phyloP scores from a whole-genome alignment of 2,329 filamentous ascomycete genomes.

The Pseudogymnoascus verrucosus region DNA sequence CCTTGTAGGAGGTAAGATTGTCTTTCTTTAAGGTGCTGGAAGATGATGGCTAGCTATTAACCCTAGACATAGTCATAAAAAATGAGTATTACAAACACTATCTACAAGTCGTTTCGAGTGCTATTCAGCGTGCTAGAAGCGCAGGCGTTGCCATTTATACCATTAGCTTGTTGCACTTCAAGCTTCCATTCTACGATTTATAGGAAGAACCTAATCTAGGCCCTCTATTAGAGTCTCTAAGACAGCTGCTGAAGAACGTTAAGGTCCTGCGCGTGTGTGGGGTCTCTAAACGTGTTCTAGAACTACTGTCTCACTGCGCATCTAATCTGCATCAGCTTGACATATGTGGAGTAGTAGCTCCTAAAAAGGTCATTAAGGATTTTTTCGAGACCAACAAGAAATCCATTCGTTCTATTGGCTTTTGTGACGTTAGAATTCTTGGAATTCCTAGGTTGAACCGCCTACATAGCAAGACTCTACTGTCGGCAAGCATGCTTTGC shows the following conservation, averaged over 20 bases:
- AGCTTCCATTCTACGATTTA: slow-evolving; percentile 10
- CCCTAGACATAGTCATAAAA: slow-evolving; percentile 19
- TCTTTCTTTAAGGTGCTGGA: slow-evolving; percentile 8
- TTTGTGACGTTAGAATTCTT: background rate
- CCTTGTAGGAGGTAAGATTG: slow-evolving; percentile 8
- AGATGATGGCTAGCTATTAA: background rate
- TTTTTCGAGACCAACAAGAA: slow-evolving; percentile 12
- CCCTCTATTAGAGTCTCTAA: slow-evolving; percentile 12
- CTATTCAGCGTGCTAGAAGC: too few relatives aligned
- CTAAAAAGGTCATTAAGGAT: slow-evolving; percentile 7
- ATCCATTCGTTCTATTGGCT: background rate
- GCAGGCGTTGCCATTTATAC: too few relatives aligned
- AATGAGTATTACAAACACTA: slow-evolving; percentile 9
- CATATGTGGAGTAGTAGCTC: slow-evolving; percentile 7
- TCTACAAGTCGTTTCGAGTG: background rate
- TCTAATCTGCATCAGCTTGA: background rate
- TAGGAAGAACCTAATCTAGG: slow-evolving; percentile 12
- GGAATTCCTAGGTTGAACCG: background rate
- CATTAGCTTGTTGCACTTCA: slow-evolving; percentile 11
- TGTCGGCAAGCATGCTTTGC: background rate
- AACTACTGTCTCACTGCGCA: too few relatives aligned
- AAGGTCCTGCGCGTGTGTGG: background rate
- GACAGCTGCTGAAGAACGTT: slow-evolving; percentile 9
- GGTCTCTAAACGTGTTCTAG: background rate
- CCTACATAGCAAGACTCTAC: background rate